Evolutionary conservation across 352 stramenopile species (phyloP).

Genomic region (Phytophthora citrophthora): DNA sequence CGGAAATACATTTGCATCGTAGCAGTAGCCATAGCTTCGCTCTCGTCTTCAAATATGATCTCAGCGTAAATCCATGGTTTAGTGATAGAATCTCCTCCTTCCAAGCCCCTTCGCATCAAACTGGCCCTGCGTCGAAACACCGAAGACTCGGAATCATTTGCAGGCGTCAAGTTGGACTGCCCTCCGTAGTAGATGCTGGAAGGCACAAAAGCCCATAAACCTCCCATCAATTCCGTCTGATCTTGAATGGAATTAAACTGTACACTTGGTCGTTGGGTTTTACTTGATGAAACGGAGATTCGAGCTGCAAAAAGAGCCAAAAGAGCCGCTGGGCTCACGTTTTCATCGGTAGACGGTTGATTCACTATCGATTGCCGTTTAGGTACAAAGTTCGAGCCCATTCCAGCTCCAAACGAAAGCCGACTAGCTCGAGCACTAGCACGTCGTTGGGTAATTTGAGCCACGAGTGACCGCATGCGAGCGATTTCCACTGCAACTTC

Average conservation of each 20-base stretch:
- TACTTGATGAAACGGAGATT: conserved; percentile 2
- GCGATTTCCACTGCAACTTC: conserved; percentile 19
- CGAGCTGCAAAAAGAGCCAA: conserved; percentile 27
- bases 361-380: conserved; percentile 14
- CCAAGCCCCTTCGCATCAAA: conserved; percentile 26
- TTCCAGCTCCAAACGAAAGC: conserved; percentile 9
- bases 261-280: neutral
- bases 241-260: conserved; percentile 17
- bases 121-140: conserved; percentile 11
- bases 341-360: conserved; percentile 6
- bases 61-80: conserved; percentile 61
- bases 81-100: neutral
- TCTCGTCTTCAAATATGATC: conserved; percentile 43
- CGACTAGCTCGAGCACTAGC: conserved; percentile 37
- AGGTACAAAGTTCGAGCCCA: conserved; percentile 5
- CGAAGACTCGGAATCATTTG: no score
- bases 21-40: conserved; percentile 3
- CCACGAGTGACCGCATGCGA: conserved; percentile 21
- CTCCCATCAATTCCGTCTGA: conserved; percentile 16
- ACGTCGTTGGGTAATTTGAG: conserved; percentile 26
- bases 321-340: conserved; percentile 5
- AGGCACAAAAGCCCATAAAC: conserved; percentile 30
- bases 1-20: conserved; percentile 44
- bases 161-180: no score
- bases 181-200: conserved; percentile 24